Evolutionary conservation across 2,329 filamentous ascomycete species (phyloP).

Genomic region (Aspergillus brasiliensis): DNA sequence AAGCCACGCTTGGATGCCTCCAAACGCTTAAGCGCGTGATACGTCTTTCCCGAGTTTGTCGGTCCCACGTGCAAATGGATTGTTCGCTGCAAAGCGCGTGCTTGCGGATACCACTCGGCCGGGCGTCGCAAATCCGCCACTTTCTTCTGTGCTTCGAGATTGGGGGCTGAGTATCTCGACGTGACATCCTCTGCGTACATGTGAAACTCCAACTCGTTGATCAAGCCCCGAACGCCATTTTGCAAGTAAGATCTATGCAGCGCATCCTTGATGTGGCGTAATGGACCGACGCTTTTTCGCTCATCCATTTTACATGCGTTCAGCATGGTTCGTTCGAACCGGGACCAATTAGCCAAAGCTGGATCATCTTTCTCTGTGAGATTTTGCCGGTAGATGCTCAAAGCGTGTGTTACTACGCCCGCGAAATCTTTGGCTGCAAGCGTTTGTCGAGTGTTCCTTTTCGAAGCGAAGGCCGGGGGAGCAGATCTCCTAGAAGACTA

Average conservation of each 20-base stretch:
- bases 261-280: slow-evolving; percentile 31
- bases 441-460: slow-evolving; percentile 1
- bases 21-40: slow-evolving; percentile 83
- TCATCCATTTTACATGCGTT: slow-evolving; percentile 35
- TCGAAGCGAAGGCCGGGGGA: not conserved
- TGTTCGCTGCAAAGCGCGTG: slow-evolving; percentile 75
- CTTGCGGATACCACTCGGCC: slow-evolving; percentile 87
- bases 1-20: slow-evolving; percentile 75
- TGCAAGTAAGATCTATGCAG: slow-evolving; percentile 63
- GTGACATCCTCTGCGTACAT: slow-evolving; percentile 69
- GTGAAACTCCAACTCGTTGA: slow-evolving; percentile 63
- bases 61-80: slow-evolving; percentile 94
- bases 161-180: slow-evolving; percentile 57
- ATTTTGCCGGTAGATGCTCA: slow-evolving; percentile 28
- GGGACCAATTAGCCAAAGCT: slow-evolving; percentile 27
- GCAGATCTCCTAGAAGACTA: not conserved
- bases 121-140: slow-evolving; percentile 86
- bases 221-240: slow-evolving; percentile 54
- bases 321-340: slow-evolving; percentile 35
- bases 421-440: slow-evolving; percentile 30
- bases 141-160: slow-evolving; percentile 62
- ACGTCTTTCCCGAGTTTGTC: slow-evolving; percentile 98
- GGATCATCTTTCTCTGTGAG: slow-evolving; percentile 18
- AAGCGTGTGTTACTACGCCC: slow-evolving; percentile 27
- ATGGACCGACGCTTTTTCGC: slow-evolving; percentile 19